Conservation (phyloP, 2,329 filamentous ascomycete species). For the Cordyceps tenuipes region DNA sequence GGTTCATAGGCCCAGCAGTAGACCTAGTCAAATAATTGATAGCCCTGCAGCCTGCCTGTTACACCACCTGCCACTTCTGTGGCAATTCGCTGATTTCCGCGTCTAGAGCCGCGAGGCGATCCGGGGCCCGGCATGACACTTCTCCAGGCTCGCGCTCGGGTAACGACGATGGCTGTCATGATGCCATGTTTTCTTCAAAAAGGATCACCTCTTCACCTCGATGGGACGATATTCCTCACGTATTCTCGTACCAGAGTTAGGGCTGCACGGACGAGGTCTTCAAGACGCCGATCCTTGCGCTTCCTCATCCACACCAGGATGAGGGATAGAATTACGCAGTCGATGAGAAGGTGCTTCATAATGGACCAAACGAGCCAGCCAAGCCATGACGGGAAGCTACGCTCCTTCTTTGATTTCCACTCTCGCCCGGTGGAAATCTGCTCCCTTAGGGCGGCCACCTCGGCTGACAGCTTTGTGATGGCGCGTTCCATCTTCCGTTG, state of each 20-base stretch:
- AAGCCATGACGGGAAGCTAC: slow-evolving; percentile 60
- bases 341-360: slow-evolving; percentile 65
- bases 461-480: slow-evolving; percentile 80
- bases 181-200: background rate
- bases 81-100: background rate
- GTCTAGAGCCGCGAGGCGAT: background rate
- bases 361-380: slow-evolving; percentile 61
- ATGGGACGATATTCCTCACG: slow-evolving; percentile 48
- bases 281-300: slow-evolving; percentile 61
- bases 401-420: slow-evolving; percentile 57
- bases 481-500: slow-evolving; percentile 75
- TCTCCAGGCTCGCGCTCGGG: too few species aligned
- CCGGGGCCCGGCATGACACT: too few species aligned
- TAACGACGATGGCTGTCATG: background rate
- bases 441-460: slow-evolving; percentile 85
- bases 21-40: background rate
- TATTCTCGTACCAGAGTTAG: slow-evolving; percentile 52
- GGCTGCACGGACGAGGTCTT: slow-evolving; percentile 63
- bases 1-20: background rate
- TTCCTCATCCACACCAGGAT: slow-evolving; percentile 65
- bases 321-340: slow-evolving; percentile 57
- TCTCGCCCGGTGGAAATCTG: slow-evolving; percentile 74
- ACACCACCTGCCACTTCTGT: background rate
- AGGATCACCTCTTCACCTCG: slow-evolving; percentile 33
- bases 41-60: background rate